Conservation (phyloP, 1,284 basidiomycete species). For the Cutaneotrichosporon cavernicola region DNA sequence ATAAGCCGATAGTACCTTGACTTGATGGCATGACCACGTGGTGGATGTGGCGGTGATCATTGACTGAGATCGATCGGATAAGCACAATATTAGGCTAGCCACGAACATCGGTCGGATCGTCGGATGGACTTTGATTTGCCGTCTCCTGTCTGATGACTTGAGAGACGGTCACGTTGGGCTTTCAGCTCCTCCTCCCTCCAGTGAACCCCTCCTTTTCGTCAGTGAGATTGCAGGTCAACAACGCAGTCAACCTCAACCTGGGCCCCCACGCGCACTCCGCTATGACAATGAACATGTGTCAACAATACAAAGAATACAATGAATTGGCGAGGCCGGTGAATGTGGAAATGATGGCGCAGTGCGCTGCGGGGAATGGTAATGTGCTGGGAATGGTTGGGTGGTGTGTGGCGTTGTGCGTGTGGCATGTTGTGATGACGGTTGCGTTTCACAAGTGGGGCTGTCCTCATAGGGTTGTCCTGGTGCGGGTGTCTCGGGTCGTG, state of each 20-base stretch:
- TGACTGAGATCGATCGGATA: too few relatives aligned
- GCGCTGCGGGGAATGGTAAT: neutral
- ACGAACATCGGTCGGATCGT: too few relatives aligned
- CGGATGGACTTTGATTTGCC: too few relatives aligned
- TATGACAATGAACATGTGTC: neutral
- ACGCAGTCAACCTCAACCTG: neutral
- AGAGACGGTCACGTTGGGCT: too few relatives aligned
- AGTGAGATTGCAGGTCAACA: neutral
- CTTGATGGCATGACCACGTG: too few relatives aligned
- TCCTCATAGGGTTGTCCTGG: neutral
- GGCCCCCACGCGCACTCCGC: neutral
- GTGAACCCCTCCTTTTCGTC: too few relatives aligned
- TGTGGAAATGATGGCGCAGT: neutral
- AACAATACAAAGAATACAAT: conserved; percentile 3
- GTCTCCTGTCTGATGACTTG: too few relatives aligned
- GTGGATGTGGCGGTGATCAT: too few relatives aligned
- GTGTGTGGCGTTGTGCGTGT: neutral
- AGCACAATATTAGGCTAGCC: too few relatives aligned
- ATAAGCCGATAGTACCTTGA: too few relatives aligned
- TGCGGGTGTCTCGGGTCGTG: neutral
- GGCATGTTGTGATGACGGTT: neutral
- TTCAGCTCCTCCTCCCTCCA: too few relatives aligned
- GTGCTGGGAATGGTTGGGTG: neutral
- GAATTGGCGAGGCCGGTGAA: neutral
- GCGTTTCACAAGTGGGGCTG: neutral